Base-by-base conservation (phyloP, 352 stramenopile species). In the Pythium brachiatum region DNA sequence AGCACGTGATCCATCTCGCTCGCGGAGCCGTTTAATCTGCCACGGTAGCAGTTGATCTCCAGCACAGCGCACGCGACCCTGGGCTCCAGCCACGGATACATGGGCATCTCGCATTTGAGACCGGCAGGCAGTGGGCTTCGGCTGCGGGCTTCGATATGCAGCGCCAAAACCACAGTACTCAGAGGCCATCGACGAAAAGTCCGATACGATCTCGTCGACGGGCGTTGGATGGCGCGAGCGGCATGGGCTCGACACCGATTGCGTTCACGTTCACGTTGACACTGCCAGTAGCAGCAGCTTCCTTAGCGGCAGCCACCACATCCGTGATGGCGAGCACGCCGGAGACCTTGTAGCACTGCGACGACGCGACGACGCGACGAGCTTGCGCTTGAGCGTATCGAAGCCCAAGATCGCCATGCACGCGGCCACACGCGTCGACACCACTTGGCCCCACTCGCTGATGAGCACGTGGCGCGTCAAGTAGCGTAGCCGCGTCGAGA, bases 11-110 rank as follows among this genome's bases (percentile, higher is more conserved):
- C 25, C 15, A 68, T 57, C 9, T 64, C 43, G 16, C 31, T 20
- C 0, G 20, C 13, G 1, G 32, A 25, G 2, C 58, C 44, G 12
- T 15, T n/a, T 26, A 62, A 32, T 16, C 44, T n/a, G n/a, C 43
- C 44, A 13, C 57, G 56, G n/a, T 51, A 66, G 39, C 64, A 70
- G 53, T 66, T 70, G 47, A 70, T 34, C 46, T 66, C 53, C 16
- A 70, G 50, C 2, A 60, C 32, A n/a, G 31, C 47, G 20, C 47
- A 57, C 34, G 58, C 18, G 11, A 57, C 26, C 18, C 31, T 39
- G 50, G 16, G 16, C 2, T 7, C 13, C 3, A 44, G 32, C 48
- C 32, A 57, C 16, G 57, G 47, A 8, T 48, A 36, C 26, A 64
- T 38, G 3, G 47, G 57, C 46, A 57, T 38, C 15, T 57, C 46